Base-by-base conservation (phyloP, 1,284 basidiomycete genomes). In the Polyporus tsugae region DNA sequence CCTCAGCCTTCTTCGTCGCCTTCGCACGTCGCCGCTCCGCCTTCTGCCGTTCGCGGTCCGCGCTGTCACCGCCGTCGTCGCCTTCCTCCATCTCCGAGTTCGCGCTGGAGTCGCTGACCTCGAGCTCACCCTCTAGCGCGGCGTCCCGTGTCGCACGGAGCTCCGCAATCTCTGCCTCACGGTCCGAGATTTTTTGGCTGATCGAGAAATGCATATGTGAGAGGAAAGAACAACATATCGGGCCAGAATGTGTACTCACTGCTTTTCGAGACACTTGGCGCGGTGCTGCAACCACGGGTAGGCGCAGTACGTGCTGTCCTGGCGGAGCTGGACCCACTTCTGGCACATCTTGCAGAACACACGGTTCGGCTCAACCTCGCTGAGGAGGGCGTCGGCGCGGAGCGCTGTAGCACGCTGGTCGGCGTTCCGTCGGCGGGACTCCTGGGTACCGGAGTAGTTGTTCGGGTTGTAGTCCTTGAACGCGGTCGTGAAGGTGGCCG, bases 281-380 rank as follows among this genome's bases (percentile, higher is more conserved):
- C 89, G 85, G 76, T 93, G 91, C 78, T 92, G 90, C 65, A 87
- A 75, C 91, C 91, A 93, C 33, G 91, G 91, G 77, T 92, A 91
- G 60, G 91, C 89, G 71, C 91, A 93, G 76, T 89, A 93, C 58
- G 87, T 87, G 68, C 84, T 86, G 73, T 93, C 91, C 76, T 92
- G 91, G 60, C 91, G 79, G 36, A 93, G 82, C 76, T 92, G 91
- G 0, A 93, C 91, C 92, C 91, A 93, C 78, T 93, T 93, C 73
- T 86, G 83, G 76, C 92, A 93, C 1, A 92, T 78, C 5, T 83
- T 83, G 75, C 91, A 93, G 75, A 92, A 92, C 0, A 93, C 91
- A 33, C 90, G 83, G 75, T 91, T 91, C 0, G 91, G 87, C 74
- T 93, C 91, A 49, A 94, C 91, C 66, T 87, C 84, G 41, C 84